Evolutionary conservation across 768 basidiomycete species (phyloP).

Genomic region (Termitomyces bulborhizus): DNA sequence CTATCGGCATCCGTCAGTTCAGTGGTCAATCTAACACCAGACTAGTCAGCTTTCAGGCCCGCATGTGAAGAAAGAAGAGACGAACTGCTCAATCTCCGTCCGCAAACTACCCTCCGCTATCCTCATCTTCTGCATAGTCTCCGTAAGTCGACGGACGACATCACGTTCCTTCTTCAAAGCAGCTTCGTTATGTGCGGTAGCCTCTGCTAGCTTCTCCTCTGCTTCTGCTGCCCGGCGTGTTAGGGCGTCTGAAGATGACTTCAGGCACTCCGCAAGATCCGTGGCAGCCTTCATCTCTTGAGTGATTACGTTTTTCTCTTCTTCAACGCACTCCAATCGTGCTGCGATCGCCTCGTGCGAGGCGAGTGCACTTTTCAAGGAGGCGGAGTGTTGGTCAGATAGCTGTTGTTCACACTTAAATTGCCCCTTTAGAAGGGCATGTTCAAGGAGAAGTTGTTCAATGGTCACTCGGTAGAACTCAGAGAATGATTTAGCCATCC

Average conservation of each 20-base stretch:
- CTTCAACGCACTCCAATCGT: slow-evolving; percentile 32
- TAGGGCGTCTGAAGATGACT: slow-evolving; percentile 14
- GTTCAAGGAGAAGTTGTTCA: slow-evolving; percentile 28
- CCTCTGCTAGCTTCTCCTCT: slow-evolving; percentile 21
- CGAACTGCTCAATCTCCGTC: slow-evolving; percentile 64
- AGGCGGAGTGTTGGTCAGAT: slow-evolving; percentile 24
- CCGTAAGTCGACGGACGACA: slow-evolving; percentile 38
- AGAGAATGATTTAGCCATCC: slow-evolving; percentile 17
- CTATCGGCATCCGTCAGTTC: slow-evolving; percentile 56
- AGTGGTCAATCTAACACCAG: slow-evolving; percentile 26
- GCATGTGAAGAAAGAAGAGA: slow-evolving; percentile 10
- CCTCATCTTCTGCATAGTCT: slow-evolving; percentile 47
- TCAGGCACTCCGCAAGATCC: slow-evolving; percentile 16
- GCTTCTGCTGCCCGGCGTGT: slow-evolving; percentile 15
- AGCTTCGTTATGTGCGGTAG: slow-evolving; percentile 23
- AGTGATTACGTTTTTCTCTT: slow-evolving; percentile 22
- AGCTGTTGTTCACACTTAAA: slow-evolving; percentile 21
- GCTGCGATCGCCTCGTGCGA: slow-evolving; percentile 36
- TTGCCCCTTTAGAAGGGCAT: slow-evolving; percentile 22
- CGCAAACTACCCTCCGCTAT: slow-evolving; percentile 64
- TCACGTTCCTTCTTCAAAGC: slow-evolving; percentile 42
- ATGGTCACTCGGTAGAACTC: slow-evolving; percentile 31
- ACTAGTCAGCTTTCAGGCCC: background rate
- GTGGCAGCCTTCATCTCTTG: slow-evolving; percentile 18
- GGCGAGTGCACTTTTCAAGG: slow-evolving; percentile 34